These are phyloP conservation scores for Leccinum subfulvum DNA, from an alignment of 1,284 basidiomycete genomes.

Conservation along the genomic window DNA sequence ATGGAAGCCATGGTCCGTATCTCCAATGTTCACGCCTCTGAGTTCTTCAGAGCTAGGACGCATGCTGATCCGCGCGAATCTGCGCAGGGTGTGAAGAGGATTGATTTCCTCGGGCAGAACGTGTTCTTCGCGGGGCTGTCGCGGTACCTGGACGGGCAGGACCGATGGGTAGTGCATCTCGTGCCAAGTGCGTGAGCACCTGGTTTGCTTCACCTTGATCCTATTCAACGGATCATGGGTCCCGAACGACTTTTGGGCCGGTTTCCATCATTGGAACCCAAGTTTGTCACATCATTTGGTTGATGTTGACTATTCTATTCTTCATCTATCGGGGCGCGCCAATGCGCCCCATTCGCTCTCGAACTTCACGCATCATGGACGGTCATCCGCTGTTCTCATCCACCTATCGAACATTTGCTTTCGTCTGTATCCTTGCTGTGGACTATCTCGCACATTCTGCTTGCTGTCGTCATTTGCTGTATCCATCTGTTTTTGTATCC, in stretches of 20 bases:
- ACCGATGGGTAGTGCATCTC: conserved; percentile 30
- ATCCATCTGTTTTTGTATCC: conserved; percentile 7
- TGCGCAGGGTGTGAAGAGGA: conserved; percentile 34
- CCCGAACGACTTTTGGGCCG: conserved; percentile 8
- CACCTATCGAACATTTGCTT: neutral
- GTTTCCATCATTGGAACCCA: conserved; percentile 22
- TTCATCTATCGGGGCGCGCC: conserved; percentile 18
- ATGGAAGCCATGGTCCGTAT: conserved; percentile 27
- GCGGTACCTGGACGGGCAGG: conserved; percentile 23
- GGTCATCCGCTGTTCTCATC: conserved; percentile 6
- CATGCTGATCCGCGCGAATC: conserved; percentile 34
- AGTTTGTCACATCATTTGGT: neutral
- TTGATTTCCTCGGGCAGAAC: conserved; percentile 35
- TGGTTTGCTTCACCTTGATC: neutral
- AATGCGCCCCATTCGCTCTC: neutral
- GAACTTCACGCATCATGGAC: conserved; percentile 20
- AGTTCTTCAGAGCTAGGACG: conserved; percentile 31
- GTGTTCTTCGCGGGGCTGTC: conserved; percentile 28
- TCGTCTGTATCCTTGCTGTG: conserved; percentile 15
- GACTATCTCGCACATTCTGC: conserved; percentile 8
- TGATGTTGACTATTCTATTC: conserved; percentile 18
- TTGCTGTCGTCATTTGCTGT: conserved; percentile 18
- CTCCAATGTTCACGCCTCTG: conserved; percentile 22
- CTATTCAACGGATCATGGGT: conserved; percentile 8
- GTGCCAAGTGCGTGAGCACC: conserved; percentile 17